A percentile compares a stretch with the other conserved stretches of the same genome.
These are phyloP conservation scores for Pachyrhizus erosus DNA, from an alignment of 306 rosid genomes.

Conservation along the genomic window DNA sequence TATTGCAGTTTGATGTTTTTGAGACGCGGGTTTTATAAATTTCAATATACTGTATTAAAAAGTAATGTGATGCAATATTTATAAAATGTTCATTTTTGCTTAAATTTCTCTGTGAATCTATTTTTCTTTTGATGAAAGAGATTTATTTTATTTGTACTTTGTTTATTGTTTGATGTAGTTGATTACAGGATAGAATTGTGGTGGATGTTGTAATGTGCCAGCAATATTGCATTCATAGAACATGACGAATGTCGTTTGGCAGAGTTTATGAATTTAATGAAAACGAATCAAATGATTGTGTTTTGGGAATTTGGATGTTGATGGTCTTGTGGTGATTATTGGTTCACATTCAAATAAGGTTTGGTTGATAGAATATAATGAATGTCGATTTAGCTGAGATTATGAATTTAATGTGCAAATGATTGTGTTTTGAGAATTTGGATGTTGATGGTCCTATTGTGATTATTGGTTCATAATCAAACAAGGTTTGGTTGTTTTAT, in stretches of 20 bases:
- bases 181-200: neutral
- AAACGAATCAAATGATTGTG: neutral
- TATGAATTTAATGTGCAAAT: neutral
- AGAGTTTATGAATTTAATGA: neutral
- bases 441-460: neutral
- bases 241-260: neutral
- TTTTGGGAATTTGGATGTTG: neutral
- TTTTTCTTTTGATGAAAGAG: neutral
- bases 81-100: neutral
- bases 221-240: neutral
- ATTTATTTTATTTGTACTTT: neutral
- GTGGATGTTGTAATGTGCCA: neutral
- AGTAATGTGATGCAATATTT: neutral
- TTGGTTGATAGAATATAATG: neutral
- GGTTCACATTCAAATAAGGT: neutral
- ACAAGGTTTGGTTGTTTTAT: slow-evolving; percentile 12
- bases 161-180: neutral
- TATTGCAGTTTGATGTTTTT: neutral
- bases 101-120: neutral
- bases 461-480: neutral
- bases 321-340: neutral
- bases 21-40: neutral
- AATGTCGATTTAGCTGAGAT: neutral
- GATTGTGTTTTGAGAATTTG: neutral
- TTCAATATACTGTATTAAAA: neutral